Conservation (phyloP, 2,329 filamentous ascomycete genomes). For the Pseudogymnoascus sp. region DNA sequence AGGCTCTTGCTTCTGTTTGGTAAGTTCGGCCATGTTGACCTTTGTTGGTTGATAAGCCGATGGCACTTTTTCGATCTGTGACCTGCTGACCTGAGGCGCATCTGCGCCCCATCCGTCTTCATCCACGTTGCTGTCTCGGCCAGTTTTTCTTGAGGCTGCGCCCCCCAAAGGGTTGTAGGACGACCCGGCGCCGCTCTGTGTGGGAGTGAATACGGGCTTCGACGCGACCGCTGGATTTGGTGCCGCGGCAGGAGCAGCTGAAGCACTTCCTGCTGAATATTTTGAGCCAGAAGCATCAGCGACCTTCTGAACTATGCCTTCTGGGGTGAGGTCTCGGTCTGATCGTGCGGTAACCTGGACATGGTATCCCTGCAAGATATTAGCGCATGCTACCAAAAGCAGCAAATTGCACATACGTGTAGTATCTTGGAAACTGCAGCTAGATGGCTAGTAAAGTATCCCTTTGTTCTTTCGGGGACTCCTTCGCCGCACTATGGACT, state of each 20-base stretch:
- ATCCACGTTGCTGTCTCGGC: conserved; percentile 52
- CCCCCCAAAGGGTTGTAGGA: conserved; percentile 60
- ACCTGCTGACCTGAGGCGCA: conserved; percentile 81
- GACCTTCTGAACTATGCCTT: conserved; percentile 85
- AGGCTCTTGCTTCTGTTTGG: conserved; percentile 59
- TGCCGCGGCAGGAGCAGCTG: conserved; percentile 43
- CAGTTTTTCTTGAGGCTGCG: conserved; percentile 49
- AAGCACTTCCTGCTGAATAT: conserved; percentile 64
- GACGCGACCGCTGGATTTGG: conserved; percentile 60
- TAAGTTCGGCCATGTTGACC: conserved; percentile 83
- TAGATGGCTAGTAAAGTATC: conserved; percentile 94
- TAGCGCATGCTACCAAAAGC: conserved; percentile 14
- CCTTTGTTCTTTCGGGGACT: conserved; percentile 96
- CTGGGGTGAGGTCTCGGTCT: conserved; percentile 77
- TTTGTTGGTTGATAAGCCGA: conserved; percentile 92
- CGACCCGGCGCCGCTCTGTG: conserved; percentile 37
- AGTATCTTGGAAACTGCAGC: conserved; percentile 84
- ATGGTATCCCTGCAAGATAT: conserved; percentile 63
- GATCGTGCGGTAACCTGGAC: conserved; percentile 95
- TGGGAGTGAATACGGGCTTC: conserved; percentile 88
- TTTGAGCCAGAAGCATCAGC: conserved; percentile 90
- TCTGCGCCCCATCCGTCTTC: conserved; percentile 91
- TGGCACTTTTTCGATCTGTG: conserved; percentile 82
- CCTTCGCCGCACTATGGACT: conserved; percentile 73
- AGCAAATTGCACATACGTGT: conserved; percentile 46